A percentile compares a stretch with the other conserved stretches of the same genome.
These are phyloP conservation scores for Globisporangium okanoganense DNA, from an alignment of 352 stramenopile genomes.

Conservation along the genomic window DNA sequence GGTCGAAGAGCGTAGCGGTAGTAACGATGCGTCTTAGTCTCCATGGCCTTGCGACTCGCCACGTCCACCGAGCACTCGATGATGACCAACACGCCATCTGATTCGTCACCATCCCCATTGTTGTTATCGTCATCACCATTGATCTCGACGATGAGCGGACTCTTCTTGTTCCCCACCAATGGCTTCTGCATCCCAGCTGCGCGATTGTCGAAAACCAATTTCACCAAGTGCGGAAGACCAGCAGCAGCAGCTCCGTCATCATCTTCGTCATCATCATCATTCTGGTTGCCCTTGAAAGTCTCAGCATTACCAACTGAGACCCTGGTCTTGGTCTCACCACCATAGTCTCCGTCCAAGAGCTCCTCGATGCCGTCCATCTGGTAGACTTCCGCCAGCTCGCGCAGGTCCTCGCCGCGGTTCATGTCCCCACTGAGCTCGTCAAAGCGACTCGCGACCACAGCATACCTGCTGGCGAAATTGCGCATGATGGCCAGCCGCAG, in stretches of 20 bases:
- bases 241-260: conserved; percentile 5
- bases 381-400: conserved; percentile 67
- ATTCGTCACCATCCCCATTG: not conserved
- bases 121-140: conserved; percentile 17
- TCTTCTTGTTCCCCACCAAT: conserved; percentile 20
- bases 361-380: conserved; percentile 80
- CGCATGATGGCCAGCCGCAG: conserved; percentile 51
- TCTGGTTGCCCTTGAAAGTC: not conserved
- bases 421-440: conserved; percentile 40
- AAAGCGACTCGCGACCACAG: conserved; percentile 39
- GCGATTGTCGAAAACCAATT: conserved; percentile 43
- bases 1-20: conserved; percentile 47
- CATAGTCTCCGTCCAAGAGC: conserved; percentile 41
- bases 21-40: conserved; percentile 54
- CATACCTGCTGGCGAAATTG: conserved; percentile 33
- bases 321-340: not conserved
- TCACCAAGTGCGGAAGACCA: conserved; percentile 26
- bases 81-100: conserved; percentile 23
- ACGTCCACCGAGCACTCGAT: conserved; percentile 44
- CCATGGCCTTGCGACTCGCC: conserved; percentile 42
- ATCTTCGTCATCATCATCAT: conserved; percentile 12
- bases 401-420: conserved; percentile 54
- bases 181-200: not conserved
- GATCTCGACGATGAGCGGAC: conserved; percentile 60
- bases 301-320: not conserved